Evolutionary conservation across 441 rosid genomes (phyloP).

Genomic region (Erodium chrysanthum): DNA sequence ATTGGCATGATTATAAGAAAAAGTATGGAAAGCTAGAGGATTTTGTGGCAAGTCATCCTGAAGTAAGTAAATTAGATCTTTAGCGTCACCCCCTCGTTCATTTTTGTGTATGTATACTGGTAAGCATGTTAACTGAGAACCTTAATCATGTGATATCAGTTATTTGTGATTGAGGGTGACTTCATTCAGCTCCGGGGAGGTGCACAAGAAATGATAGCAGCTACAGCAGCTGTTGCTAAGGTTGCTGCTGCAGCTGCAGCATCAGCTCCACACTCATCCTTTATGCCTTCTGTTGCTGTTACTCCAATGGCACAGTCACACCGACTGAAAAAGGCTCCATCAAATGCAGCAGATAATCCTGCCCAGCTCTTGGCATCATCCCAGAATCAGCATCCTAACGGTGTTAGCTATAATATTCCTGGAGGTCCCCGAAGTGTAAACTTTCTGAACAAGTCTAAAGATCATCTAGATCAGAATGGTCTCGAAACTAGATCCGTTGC

Average conservation of each 20-base stretch:
- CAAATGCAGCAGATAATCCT: too few species aligned
- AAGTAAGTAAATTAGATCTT: constrained; percentile 34
- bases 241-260: constrained; percentile 70
- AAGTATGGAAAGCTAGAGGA: constrained; percentile 94
- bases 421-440: too few species aligned
- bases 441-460: too few species aligned
- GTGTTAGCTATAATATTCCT: too few species aligned
- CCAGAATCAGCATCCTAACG: too few species aligned
- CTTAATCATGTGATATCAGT: constrained; percentile 36
- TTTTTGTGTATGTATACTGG: not conserved
- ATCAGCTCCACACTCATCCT: constrained; percentile 48
- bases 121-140: constrained; percentile 6
- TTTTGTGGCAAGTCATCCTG: constrained; percentile 68
- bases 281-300: constrained; percentile 71
- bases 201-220: constrained; percentile 87
- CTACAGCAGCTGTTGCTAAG: constrained; percentile 85
- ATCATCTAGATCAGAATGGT: too few species aligned
- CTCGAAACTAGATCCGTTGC: not conserved
- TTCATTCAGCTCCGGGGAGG: constrained; percentile 80
- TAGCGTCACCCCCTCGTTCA: too few species aligned
- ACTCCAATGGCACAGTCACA: constrained; percentile 89
- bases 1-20: constrained; percentile 92
- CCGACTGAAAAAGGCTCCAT: constrained; percentile 41
- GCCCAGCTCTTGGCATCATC: too few species aligned
- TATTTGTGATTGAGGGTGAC: constrained; percentile 77